Base-by-base conservation (phyloP, 495 filamentous ascomycete genomes). In the Xylaria longipes region DNA sequence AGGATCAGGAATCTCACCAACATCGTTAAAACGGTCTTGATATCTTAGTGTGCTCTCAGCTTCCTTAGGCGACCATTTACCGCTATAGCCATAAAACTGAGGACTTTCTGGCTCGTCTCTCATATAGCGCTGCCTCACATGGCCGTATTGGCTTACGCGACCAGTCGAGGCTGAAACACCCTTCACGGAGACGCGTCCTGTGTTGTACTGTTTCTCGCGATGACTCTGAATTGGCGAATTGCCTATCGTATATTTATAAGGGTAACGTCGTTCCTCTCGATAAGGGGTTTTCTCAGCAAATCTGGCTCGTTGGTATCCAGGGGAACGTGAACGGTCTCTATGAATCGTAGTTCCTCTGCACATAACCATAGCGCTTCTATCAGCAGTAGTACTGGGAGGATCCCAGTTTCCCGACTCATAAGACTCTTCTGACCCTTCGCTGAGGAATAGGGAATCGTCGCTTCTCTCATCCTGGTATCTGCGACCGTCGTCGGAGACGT, bases 1-100 rank as follows among this genome's bases (percentile, higher is more conserved):
- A 35, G 64, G 58, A 25, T 56, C 56, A 11, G 71, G 71, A 20
- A 66, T 61, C 29, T 61, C 48, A 0, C 65, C 65, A 6, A 66
- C 25, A 35, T 45, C n/a, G 2, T 31, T 54, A 14, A 48, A 46
- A 5, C 62, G 50, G 35, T 67, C 56, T 33, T 72, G 71, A 11
- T 60, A 72, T 52, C 60, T 15, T 14, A 69, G 3, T 27, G 43
- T 45, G 17, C 2, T 33, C n/a, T 54, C 35, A 17, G 9, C 20
- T 46, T 60, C 65, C 6, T 22, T 63, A 4, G 45, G 22, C 17
- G 12, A 12, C 15, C 27, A 35, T 27, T 14, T 25, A 22, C 0
- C 31, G 20, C 14, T 7, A 14, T 29, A 58, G 39, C 37, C 35
- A 33, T 68, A 68, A n/a, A 68, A 68, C 14, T 35, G n/a, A 33